A percentile compares a stretch with the other conserved stretches of the same genome.
Evolutionary conservation across 768 basidiomycete genomes (phyloP).

Genomic region (Rhodosporidiobolus odoratus): DNA sequence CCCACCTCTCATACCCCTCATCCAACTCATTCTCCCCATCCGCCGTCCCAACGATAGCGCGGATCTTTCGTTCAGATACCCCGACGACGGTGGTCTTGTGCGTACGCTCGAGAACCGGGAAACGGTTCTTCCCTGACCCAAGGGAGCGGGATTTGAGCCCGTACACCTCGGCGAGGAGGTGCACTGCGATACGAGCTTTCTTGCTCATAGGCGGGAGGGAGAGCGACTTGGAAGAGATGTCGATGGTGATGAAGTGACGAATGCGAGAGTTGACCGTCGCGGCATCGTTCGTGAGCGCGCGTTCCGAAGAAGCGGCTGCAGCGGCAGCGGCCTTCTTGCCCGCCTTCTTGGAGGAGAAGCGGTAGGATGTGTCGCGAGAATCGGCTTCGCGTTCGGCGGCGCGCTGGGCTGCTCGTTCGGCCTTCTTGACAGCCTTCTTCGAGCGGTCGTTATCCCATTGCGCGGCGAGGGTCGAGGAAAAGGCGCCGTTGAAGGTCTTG

Average conservation of each 20-base stretch:
- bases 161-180: slow-evolving; percentile 74
- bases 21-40: slow-evolving; percentile 42
- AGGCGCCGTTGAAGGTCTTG: slow-evolving; percentile 41
- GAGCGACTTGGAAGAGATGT: slow-evolving; percentile 56
- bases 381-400: slow-evolving; percentile 62
- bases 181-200: slow-evolving; percentile 63
- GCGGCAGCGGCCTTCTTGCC: slow-evolving; percentile 49
- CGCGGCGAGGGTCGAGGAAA: slow-evolving; percentile 58
- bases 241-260: slow-evolving; percentile 60
- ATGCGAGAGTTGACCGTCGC: slow-evolving; percentile 68
- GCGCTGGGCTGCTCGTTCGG: slow-evolving; percentile 57
- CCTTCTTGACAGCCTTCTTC: slow-evolving; percentile 74
- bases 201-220: slow-evolving; percentile 73
- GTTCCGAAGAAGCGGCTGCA: slow-evolving; percentile 35
- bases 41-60: slow-evolving; percentile 46
- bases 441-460: slow-evolving; percentile 77
- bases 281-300: slow-evolving; percentile 48
- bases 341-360: slow-evolving; percentile 52
- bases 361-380: slow-evolving; percentile 44
- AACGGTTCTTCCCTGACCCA: slow-evolving; percentile 63
- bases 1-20: not conserved
- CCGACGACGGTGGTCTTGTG: slow-evolving; percentile 53
- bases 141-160: slow-evolving; percentile 68
- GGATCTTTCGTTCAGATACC: slow-evolving; percentile 61
- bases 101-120: slow-evolving; percentile 71